A percentile compares a stretch with the other conserved stretches of the same genome.
These are phyloP conservation scores for Houttuynia cordata DNA, from an alignment of 164 flowering plant genomes.

Conservation along the genomic window DNA sequence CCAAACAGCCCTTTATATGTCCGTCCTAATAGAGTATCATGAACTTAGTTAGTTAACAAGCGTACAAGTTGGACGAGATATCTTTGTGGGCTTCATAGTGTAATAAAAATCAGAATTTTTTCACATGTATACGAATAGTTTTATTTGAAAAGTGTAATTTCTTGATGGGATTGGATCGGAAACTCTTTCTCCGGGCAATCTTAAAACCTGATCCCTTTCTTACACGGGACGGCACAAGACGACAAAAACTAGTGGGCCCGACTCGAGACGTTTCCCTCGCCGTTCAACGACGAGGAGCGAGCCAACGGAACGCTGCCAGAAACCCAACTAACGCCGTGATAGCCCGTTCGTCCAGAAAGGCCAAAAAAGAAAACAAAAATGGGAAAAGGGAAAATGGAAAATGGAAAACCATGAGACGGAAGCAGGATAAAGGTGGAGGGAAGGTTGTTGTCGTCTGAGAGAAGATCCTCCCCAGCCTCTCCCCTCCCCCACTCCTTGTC, in stretches of 20 bases:
- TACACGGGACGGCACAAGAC: not conserved
- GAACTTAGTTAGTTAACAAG: no score
- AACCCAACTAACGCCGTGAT: not conserved
- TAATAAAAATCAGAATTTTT: no score
- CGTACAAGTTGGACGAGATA: no score
- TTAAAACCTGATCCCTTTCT: no score
- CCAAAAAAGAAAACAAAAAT: not conserved
- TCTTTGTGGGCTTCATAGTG: no score
- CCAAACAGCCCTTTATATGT: no score
- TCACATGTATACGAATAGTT: no score
- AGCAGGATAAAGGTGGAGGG: not conserved
- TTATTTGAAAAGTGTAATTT: no score
- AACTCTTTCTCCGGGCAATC: no score
- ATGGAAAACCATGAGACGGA: not conserved
- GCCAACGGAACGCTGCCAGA: not conserved
- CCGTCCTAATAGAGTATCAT: no score
- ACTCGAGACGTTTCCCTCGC: not conserved
- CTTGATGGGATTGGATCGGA: no score
- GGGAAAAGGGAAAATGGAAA: not conserved
- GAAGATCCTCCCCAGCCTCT: slow-evolving; percentile 6
- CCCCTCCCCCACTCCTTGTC: not conserved
- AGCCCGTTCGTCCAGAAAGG: not conserved
- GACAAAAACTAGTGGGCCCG: not conserved
- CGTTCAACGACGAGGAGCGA: slow-evolving; percentile 1
- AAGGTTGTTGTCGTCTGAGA: no score